Base-by-base conservation (phyloP, 1,284 basidiomycete species). In the Apiotrichum porosum region DNA sequence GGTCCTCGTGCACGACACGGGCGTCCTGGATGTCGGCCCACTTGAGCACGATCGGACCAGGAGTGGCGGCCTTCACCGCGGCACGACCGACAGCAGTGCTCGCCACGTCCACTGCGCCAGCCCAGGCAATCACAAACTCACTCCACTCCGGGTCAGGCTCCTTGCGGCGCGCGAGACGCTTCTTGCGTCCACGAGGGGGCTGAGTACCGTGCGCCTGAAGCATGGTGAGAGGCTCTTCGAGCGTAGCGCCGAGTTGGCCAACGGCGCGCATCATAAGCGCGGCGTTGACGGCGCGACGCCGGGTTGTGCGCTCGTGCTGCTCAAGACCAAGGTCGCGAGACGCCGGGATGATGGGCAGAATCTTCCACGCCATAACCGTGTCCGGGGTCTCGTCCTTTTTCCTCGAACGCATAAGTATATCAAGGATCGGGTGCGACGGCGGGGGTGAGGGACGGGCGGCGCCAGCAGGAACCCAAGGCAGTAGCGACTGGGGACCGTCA, bases 331-430 rank as follows among this genome's bases (percentile, higher is more conserved):
- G 63, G 22, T 83, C 82, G 12, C 88, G 80, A 8, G 75, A 65
- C 15, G 74, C 66, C 6, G 89, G 88, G 4, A 91, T 80, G 24
- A 91, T 64, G 15, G 87, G 76, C 2, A 85, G 81, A 2, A 83
- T 80, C 54, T 62, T 69, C 68, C 62, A 71, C 10, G 51, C 49
- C 4, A 52, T 40, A 2, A 44, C 31, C 13, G 34, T 28, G 19
- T n/a, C 42, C 18, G 28, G 42, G n/a, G 51, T 47, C 22, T 43
- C 50, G 28, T 40, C 36, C 47, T 42, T 39, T 49, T 51, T 52
- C 28, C 24, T 33, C 15, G 44, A 42, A 3, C 39, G 37, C 24
- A 47, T 37, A 6, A 53, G 42, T 46, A 51, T 51, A 43, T 53
- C 49, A 14, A 53, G 44, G 15, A 57, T 39, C 1, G 55, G 49